Evolutionary conservation across 1,139 yeast species (phyloP).

Genomic region (Nadsonia commutata): DNA sequence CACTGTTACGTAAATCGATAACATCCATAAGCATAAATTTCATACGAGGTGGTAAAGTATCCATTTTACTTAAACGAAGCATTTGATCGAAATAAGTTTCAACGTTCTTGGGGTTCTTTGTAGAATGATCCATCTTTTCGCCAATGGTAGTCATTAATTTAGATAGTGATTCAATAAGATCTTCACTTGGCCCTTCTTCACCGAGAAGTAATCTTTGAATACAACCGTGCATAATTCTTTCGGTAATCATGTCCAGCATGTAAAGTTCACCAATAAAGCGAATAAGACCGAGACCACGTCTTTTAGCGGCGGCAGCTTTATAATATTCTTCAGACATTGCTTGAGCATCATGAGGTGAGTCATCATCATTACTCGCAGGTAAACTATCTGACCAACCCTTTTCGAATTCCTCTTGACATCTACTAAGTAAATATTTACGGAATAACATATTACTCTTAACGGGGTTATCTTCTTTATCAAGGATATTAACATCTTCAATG

Average conservation of each 20-base stretch:
- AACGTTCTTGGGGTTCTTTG: constrained; percentile 30
- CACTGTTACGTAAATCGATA: constrained; percentile 52
- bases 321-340: constrained; percentile 96
- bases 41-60: constrained; percentile 62
- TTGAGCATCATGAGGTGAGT: constrained; percentile 46
- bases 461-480: constrained; percentile 38
- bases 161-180: constrained; percentile 75
- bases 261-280: constrained; percentile 91
- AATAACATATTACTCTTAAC: constrained; percentile 58
- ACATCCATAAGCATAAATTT: constrained; percentile 83
- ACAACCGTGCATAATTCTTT: constrained; percentile 66
- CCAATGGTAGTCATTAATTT: constrained; percentile 88
- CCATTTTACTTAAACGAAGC: constrained; percentile 39
- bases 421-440: constrained; percentile 64
- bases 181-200: constrained; percentile 41
- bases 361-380: constrained; percentile 64
- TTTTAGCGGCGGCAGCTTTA: constrained; percentile 81
- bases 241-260: constrained; percentile 63
- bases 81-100: constrained; percentile 51
- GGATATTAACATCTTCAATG: constrained; percentile 43
- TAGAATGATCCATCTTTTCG: constrained; percentile 46
- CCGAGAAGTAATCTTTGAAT: constrained; percentile 45
- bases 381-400: constrained; percentile 88
- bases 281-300: constrained; percentile 95
- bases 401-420: constrained; percentile 90